These are phyloP conservation scores for Trapa bicornis DNA, from an alignment of 345 rosid species.

Conservation along the genomic window DNA sequence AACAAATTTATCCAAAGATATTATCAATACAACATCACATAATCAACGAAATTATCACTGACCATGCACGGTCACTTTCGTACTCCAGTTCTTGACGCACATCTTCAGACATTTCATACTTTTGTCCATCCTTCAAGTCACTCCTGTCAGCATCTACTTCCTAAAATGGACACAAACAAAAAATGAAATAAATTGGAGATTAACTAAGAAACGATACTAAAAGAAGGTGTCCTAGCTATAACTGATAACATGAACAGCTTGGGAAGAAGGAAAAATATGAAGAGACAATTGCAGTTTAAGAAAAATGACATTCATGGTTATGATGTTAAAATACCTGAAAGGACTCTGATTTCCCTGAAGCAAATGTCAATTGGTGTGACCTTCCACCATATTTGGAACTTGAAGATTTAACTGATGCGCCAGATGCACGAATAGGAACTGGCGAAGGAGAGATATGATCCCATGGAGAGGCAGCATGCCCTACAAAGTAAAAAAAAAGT, in stretches of 20 bases:
- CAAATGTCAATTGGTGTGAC: constrained; percentile 43
- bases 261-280: background rate
- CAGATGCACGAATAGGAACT: constrained; percentile 87
- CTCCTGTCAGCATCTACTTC: constrained; percentile 32
- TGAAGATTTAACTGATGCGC: constrained; percentile 59
- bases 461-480: constrained; percentile 76
- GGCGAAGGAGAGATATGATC: constrained; percentile 88
- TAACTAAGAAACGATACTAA: background rate
- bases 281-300: background rate
- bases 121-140: constrained; percentile 31
- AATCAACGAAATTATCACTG: constrained; percentile 6
- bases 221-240: background rate
- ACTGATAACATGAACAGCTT: background rate
- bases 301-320: background rate
- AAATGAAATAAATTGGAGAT: no score
- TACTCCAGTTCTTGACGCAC: constrained; percentile 81
- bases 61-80: constrained; percentile 83
- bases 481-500: constrained; percentile 18
- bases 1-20: background rate
- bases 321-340: constrained; percentile 33
- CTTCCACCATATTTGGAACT: constrained; percentile 49
- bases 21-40: background rate
- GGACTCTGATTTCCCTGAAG: constrained; percentile 27
- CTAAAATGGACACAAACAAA: constrained; percentile 12
- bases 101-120: constrained; percentile 61